Base-by-base conservation (phyloP, 306 rosid genomes). In the Vigna hirtella region DNA sequence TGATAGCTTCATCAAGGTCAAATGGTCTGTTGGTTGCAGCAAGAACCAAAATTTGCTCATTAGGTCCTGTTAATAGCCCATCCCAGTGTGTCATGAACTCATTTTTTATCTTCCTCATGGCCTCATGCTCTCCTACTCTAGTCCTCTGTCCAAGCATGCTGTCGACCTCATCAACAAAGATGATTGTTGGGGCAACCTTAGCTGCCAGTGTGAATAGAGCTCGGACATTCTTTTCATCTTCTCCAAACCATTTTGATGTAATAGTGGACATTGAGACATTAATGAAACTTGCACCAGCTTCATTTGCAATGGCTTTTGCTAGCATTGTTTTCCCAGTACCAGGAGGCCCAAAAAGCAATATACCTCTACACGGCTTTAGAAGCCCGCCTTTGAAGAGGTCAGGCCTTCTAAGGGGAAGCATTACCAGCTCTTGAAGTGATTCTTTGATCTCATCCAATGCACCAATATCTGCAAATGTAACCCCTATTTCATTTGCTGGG, bases 1-100 rank as follows among this genome's bases (percentile, higher is more conserved):
- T 90, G 80, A 92, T 86, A 50, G 97, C 97, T 82, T 92, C 97
- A 87, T 92, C 97, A 66, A 92, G 96, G 82, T 87, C 93, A 83
- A 92, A 90, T 67, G 97, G 97, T 81, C 95, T 87, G 81, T 92
- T 92, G 74, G 97, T 92, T 16, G 97, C 97, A 36, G 91, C 97
- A 30, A 92, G 97, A 79, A 90, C 97, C 71, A 87, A 87, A 81
- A 90, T 83, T 9, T 66, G 87, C 71, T 87, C 90, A 6, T 87
- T 87, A 3, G 92, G 57, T 75, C 84, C 81, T 12, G 96, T 81
- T 82, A 92, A 83, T 38, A 92, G 89, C 5, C 96, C 97, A 86
- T 92, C 97, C 97, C 93, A 90, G 50, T 90, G 96, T 30, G 87
- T 66, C 96, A 90, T 92, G 83, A 92, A 92, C 77, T 92, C 97